Evolutionary conservation across 805 yeast genomes (phyloP).

Genomic region (Kodamaea leandrae): DNA sequence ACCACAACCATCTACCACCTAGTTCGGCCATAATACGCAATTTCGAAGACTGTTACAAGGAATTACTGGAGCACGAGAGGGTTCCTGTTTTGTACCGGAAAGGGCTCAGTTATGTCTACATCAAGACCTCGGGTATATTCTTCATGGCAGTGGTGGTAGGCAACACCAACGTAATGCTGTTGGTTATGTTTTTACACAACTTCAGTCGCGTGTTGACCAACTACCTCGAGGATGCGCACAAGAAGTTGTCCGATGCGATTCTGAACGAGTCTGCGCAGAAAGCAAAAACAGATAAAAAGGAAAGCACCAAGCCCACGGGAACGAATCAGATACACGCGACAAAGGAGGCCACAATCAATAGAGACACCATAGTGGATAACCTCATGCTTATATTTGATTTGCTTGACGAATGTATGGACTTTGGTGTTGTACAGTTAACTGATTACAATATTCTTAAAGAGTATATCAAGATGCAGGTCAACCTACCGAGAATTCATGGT

Average conservation of each 20-base stretch:
- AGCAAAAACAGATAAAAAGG: not conserved
- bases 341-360: conserved; percentile 25
- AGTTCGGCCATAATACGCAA: conserved; percentile 21
- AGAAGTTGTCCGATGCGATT: not conserved
- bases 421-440: conserved; percentile 81
- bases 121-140: conserved; percentile 43
- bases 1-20: conserved; percentile 30
- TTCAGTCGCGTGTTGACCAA: conserved; percentile 28
- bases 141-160: conserved; percentile 40
- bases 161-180: conserved; percentile 58
- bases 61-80: conserved; percentile 19
- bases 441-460: conserved; percentile 76
- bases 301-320: not conserved
- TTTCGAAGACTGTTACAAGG: conserved; percentile 25
- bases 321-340: not conserved
- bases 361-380: conserved; percentile 68
- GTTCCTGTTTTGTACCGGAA: conserved; percentile 45
- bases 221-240: conserved; percentile 20
- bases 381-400: conserved; percentile 72
- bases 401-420: conserved; percentile 88
- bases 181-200: conserved; percentile 52
- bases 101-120: conserved; percentile 56
- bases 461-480: conserved; percentile 60
- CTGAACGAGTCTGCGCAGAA: not conserved
- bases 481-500: conserved; percentile 18